A percentile compares a stretch with the other conserved stretches of the same genome.
These are phyloP conservation scores for Magnaporthales sp. DNA, from an alignment of 2,329 filamentous ascomycete species.

Conservation along the genomic window DNA sequence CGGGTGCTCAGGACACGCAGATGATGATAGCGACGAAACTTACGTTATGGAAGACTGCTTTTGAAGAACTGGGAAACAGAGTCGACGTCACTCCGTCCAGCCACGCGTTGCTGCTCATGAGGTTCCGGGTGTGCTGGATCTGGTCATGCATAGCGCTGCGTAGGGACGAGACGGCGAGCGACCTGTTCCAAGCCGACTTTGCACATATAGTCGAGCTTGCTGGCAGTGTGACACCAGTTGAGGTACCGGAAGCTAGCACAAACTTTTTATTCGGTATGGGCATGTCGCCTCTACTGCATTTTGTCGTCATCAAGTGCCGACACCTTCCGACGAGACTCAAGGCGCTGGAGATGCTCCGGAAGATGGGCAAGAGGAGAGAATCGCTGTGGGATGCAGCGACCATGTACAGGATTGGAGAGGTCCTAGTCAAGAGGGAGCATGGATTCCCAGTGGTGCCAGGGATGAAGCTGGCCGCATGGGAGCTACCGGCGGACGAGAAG, in stretches of 20 bases:
- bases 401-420: background rate
- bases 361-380: background rate
- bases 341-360: conserved; percentile 25
- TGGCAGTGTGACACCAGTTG: conserved; percentile 15
- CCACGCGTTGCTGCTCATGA: background rate
- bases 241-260: background rate
- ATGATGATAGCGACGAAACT: background rate
- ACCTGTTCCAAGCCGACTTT: conserved; percentile 25
- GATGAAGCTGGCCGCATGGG: background rate
- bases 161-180: conserved; percentile 22
- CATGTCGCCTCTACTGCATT: conserved; percentile 32
- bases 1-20: background rate
- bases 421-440: background rate
- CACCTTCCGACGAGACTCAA: conserved; percentile 30
- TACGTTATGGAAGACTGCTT: background rate
- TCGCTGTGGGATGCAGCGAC: background rate
- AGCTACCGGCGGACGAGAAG: background rate
- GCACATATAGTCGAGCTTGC: conserved; percentile 22
- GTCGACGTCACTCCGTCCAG: background rate
- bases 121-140: background rate
- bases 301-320: conserved; percentile 28
- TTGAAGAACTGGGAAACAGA: background rate
- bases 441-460: background rate
- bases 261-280: conserved; percentile 34
- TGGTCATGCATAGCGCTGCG: background rate